Evolutionary conservation across 2,329 filamentous ascomycete genomes (phyloP), one percentile per base, ranked within the genome.

Genomic region (Fusarium luffae): DNA sequence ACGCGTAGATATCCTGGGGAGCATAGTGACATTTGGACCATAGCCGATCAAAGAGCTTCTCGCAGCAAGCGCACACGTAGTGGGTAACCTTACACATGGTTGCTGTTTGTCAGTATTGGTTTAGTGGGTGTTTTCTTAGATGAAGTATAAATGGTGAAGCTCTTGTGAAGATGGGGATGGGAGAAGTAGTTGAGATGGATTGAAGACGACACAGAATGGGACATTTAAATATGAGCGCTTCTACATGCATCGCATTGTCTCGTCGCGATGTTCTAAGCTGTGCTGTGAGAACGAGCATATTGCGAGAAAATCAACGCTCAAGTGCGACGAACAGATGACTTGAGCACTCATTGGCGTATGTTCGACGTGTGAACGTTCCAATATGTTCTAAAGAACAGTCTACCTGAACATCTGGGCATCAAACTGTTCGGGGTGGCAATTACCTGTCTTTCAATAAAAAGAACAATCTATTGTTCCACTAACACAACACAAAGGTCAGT

Each of bases 201-300:
- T 37, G 5, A 37, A 37, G 34, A 11, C 34, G 34, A 37, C 18
- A n/a, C 5, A 12, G 0, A 0, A n/a, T 12, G 34, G 5, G 18
- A 37, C 4, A 4, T 12, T 37, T 37, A 1, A n/a, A 37, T 0
- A 37, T 8, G 9, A 37, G 34, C 34, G 3, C 34, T 34, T 18
- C 34, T n/a, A 7, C 18, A n/a, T 12, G 10, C 5, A n/a, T 12
- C 18, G 1, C 0, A 1, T 37, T n/a, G 34, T n/a, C 18, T 7
- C 10, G 11, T 37, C 18, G 2, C 3, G 34, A 37, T 37, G 34
- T 37, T 37, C 34, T 37, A n/a, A 0, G 34, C 11, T 37, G 18
- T 4, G 34, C 5, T 37, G 18, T 2, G 34, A 37, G 34, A 37
- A 37, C 34, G 18, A 37, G 18, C 2, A n/a, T 11, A 37, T 2